Evolutionary conservation across 805 yeast genomes (phyloP).

Genomic region (Saccharomycopsis sp.): DNA sequence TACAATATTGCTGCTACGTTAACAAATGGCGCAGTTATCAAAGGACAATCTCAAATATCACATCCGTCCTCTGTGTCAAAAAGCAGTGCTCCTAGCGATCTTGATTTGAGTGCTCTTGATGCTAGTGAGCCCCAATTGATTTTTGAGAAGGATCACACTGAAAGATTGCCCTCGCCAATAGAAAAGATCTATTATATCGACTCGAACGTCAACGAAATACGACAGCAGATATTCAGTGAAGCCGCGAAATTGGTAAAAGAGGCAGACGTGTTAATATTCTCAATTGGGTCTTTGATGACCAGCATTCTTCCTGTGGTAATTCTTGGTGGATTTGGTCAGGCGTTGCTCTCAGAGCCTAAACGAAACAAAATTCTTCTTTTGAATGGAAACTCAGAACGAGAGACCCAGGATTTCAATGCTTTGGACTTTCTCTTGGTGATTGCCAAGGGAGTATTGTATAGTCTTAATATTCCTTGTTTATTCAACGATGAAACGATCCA

Average conservation of each 20-base stretch:
- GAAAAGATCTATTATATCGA: slow-evolving; percentile 71
- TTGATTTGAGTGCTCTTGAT: slow-evolving; percentile 21
- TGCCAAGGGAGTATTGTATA: slow-evolving; percentile 49
- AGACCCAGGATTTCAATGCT: slow-evolving; percentile 64
- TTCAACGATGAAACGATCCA: neutral
- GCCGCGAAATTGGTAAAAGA: slow-evolving; percentile 44
- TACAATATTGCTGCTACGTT: slow-evolving; percentile 79
- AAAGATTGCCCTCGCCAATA: slow-evolving; percentile 70
- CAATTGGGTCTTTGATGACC: slow-evolving; percentile 87
- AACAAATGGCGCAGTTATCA: slow-evolving; percentile 61
- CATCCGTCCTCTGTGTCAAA: slow-evolving; percentile 52
- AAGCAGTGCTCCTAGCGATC: slow-evolving; percentile 23
- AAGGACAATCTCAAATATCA: slow-evolving; percentile 91
- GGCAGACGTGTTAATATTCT: slow-evolving; percentile 57
- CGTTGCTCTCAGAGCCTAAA: slow-evolving; percentile 34
- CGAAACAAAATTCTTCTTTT: slow-evolving; percentile 53
- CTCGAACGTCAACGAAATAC: slow-evolving; percentile 81
- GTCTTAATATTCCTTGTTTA: slow-evolving; percentile 28
- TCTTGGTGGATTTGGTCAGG: slow-evolving; percentile 64
- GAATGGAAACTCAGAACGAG: slow-evolving; percentile 75
- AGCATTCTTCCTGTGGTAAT: slow-evolving; percentile 76
- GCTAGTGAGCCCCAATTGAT: slow-evolving; percentile 50
- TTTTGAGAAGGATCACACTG: slow-evolving; percentile 52
- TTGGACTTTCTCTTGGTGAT: slow-evolving; percentile 51
- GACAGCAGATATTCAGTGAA: slow-evolving; percentile 63